Evolutionary conservation across 768 basidiomycete genomes (phyloP), one percentile per base, ranked within the genome.

Genomic region (Sarcomyxa edulis): DNA sequence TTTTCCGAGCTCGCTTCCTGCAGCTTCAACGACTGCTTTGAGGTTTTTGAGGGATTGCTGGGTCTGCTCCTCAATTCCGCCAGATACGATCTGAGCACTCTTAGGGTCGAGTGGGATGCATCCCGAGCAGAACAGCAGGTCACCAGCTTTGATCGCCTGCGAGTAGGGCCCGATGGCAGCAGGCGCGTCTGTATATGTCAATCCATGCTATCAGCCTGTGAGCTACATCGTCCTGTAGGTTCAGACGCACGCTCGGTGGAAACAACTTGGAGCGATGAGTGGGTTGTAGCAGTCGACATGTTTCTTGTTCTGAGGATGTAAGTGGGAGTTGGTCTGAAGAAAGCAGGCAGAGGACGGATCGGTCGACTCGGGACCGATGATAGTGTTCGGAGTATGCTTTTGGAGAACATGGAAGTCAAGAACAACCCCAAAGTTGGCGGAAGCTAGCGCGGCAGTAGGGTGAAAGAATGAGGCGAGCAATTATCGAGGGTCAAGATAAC

Each of bases 101-200:
- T 63, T 53, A 8, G 92, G 86, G 53, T 86, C 76, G 40, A 96
- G 67, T 2, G 90, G 84, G 52, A 98, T 84, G 56, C 82, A 86
- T 32, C 95, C 95, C 2, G 91, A 94, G 31, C 81, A 71, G 65
- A 95, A 99, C 48, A 97, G 76, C 42, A 92, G 73, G 49, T 87
- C 78, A 35, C 86, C 86, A 36, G 74, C 72, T 54, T 84, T 86
- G 64, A 94, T 76, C 4, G 81, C 94, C 65, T 95, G 87, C 2
- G 78, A 81, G 64, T 95, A 95, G 22, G 92, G 92, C 1, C 89
- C 89, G 43, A 91, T 77, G 0, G 88, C 87, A 12, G 77, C 71
- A 1, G 88, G 78, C 4, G 88, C 87, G 52, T 71, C 88, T 89
- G 54, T 20, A 43, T 24, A 14, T 24, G 26, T n/a, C 19, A 32